These are phyloP conservation scores for Coemansia sp. DNA, from an alignment of 192 early-diverging fungal species.

Conservation along the genomic window DNA sequence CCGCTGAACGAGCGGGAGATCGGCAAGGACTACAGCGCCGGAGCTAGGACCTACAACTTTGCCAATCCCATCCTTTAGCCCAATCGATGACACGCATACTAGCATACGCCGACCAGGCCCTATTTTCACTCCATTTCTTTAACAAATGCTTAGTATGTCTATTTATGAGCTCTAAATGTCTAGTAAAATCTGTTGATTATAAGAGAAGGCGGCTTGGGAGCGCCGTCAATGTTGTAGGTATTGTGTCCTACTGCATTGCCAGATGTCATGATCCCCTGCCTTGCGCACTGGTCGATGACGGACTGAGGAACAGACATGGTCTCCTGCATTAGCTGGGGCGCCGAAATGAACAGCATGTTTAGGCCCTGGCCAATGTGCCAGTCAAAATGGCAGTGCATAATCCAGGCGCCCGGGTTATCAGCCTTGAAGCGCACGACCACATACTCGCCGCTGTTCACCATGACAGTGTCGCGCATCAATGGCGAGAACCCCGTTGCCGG, in stretches of 20 bases:
- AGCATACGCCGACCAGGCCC: no score
- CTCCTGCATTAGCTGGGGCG: constrained; percentile 18
- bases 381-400: constrained; percentile 80
- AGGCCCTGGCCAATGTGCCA: constrained; percentile 70
- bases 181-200: not conserved
- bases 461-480: constrained; percentile 64
- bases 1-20: constrained; percentile 59
- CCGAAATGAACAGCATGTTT: constrained; percentile 59
- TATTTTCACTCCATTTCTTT: no score
- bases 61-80: constrained; percentile 61
- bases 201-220: constrained; percentile 6
- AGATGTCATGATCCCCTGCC: constrained; percentile 16
- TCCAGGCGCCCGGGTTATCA: constrained; percentile 84
- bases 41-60: constrained; percentile 63
- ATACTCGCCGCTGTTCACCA: constrained; percentile 61
- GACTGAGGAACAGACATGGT: constrained; percentile 22
- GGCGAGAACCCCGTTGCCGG: constrained; percentile 2
- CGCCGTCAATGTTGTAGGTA: constrained; percentile 21
- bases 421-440: constrained; percentile 75
- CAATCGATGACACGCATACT: not conserved
- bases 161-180: not conserved
- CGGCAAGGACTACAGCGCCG: constrained; percentile 59
- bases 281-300: constrained; percentile 28
- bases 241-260: constrained; percentile 35
- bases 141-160: not conserved